phyloP scores from a whole-genome alignment of 768 basidiomycete genomes.

The Lentinula sp. region DNA sequence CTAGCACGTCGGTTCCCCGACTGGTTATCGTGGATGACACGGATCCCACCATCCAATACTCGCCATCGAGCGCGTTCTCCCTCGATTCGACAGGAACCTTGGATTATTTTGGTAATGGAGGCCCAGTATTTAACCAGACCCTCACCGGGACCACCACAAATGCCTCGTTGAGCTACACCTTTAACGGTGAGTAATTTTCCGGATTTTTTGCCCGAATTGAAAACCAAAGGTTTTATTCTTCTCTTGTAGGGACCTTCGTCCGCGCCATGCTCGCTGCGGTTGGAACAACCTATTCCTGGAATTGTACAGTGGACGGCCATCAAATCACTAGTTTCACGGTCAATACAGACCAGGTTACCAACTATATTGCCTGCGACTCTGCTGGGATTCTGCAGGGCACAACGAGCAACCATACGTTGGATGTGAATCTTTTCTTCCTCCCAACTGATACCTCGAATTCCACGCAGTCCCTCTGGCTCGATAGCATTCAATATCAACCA shows the following conservation, averaged over 20 bases:
- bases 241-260: not conserved
- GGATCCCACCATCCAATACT: not conserved
- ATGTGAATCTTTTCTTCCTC: not conserved
- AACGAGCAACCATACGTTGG: not conserved
- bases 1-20: not conserved
- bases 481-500: slow-evolving; percentile 1
- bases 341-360: not conserved
- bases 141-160: not conserved
- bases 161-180: not conserved
- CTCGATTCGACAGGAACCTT: not conserved
- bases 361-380: slow-evolving; percentile 3
- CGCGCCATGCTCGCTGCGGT: not conserved
- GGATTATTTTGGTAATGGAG: not conserved
- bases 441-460: not conserved
- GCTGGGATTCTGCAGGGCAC: not conserved
- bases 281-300: not conserved
- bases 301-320: not conserved
- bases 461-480: not conserved
- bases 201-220: too few species aligned
- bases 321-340: not conserved
- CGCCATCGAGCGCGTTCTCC: not conserved
- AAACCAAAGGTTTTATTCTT: not conserved
- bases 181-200: not conserved
- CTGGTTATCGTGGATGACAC: slow-evolving; percentile 5
- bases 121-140: not conserved